Percentiles rank a stretch among this genome's conserved stretches.
Conservation (phyloP, 2,329 filamentous ascomycete species). For the Sporothrix inflata region DNA sequence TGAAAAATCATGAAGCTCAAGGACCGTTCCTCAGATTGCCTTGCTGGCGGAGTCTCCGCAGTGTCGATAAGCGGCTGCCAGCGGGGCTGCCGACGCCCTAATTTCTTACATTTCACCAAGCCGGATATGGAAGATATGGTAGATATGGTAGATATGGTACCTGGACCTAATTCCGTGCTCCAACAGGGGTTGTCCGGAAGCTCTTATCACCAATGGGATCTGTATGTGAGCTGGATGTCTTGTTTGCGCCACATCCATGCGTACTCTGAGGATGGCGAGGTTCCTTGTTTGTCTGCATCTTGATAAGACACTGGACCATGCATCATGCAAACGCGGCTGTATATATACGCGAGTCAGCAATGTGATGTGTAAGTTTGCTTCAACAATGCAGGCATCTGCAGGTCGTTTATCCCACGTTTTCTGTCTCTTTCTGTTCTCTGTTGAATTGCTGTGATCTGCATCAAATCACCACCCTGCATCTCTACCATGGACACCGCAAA, state of each 20-base stretch:
- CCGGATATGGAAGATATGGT: slow-evolving; percentile 1
- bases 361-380: not conserved
- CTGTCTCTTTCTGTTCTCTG: not conserved
- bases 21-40: no score
- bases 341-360: slow-evolving; percentile 5
- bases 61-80: not conserved
- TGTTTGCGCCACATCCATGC: not conserved
- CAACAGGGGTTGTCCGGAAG: not conserved
- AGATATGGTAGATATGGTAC: slow-evolving; percentile 1
- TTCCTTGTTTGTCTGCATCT: not conserved
- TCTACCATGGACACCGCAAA: not conserved
- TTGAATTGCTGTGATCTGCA: not conserved
- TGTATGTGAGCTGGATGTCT: not conserved
- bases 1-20: no score
- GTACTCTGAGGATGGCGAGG: not conserved
- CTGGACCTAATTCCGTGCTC: not conserved
- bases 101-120: not conserved
- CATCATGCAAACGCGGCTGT: not conserved
- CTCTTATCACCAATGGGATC: not conserved
- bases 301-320: slow-evolving; percentile 8
- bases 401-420: not conserved
- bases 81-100: slow-evolving; percentile 16
- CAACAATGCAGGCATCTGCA: not conserved
- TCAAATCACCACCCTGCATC: not conserved
- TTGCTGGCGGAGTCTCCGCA: not conserved